phyloP scores from a whole-genome alignment of 345 rosid species.

The Populus ilicifolia region DNA sequence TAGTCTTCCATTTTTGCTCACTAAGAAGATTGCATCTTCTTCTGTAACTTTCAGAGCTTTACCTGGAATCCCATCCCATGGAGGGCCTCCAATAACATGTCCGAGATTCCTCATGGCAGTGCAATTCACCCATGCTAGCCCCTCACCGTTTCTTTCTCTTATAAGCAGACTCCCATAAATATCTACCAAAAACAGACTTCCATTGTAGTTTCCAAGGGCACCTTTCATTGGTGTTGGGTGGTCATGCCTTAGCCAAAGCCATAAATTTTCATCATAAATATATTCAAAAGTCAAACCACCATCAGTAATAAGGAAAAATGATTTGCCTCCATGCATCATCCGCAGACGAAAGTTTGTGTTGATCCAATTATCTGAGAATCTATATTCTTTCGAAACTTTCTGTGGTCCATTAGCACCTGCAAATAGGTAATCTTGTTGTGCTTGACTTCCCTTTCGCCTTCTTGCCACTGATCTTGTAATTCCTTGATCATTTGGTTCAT shows the following conservation, averaged over 20 bases:
- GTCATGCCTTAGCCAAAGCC: conserved; percentile 71
- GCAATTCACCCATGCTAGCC: conserved; percentile 56
- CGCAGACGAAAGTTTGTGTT: conserved; percentile 46
- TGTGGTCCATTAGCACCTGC: conserved; percentile 14
- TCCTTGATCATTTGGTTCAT: conserved; percentile 45
- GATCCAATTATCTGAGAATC: conserved; percentile 37
- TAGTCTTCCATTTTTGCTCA: conserved; percentile 55
- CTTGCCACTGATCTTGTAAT: conserved; percentile 38
- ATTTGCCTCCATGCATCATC: conserved; percentile 49
- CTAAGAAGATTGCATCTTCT: conserved; percentile 65
- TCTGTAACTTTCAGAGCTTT: conserved; percentile 41
- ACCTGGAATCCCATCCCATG: conserved; percentile 60
- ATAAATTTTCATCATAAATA: conserved; percentile 49
- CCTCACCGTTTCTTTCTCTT: conserved; percentile 50
- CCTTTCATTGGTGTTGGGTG: conserved; percentile 58
- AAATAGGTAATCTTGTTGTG: conserved; percentile 40
- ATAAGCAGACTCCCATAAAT: conserved; percentile 46
- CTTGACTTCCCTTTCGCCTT: conserved; percentile 43
- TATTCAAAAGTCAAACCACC: conserved; percentile 56
- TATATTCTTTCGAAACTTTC: conserved; percentile 23
- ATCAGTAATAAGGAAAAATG: conserved; percentile 55
- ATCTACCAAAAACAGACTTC: conserved; percentile 59
- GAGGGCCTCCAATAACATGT: conserved; percentile 55
- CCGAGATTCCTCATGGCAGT: conserved; percentile 53
- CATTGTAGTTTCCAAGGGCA: conserved; percentile 57